Conservation (phyloP, 371 early-diverging fungal species). For the Lichtheimia hyalospora region DNA sequence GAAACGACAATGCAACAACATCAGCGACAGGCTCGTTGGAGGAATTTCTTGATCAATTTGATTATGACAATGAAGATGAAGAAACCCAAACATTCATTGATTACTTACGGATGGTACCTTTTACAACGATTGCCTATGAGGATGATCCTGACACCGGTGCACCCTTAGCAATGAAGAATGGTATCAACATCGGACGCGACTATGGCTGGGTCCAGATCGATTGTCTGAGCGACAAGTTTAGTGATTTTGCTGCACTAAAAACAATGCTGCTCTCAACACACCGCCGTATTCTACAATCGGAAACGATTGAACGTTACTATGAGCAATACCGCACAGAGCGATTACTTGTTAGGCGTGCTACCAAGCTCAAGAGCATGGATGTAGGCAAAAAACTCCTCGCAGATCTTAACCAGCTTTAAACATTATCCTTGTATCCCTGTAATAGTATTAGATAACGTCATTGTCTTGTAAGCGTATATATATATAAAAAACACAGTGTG, state of each 20-base stretch:
- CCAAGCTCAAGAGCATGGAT: conserved; percentile 37
- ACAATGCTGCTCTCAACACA: conserved; percentile 64
- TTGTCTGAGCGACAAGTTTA: conserved; percentile 76
- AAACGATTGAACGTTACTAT: conserved; percentile 82
- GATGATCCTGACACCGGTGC: conserved; percentile 52
- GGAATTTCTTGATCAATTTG: conserved; percentile 35
- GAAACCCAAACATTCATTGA: conserved; percentile 48
- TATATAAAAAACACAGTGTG: too few relatives aligned
- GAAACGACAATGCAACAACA: conserved; percentile 5
- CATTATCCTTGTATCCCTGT: not conserved
- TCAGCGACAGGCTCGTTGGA: conserved; percentile 16
- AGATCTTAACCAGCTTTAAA: conserved; percentile 30
- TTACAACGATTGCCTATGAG: conserved; percentile 77
- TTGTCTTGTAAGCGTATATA: too few relatives aligned
- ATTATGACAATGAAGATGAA: conserved; percentile 52
- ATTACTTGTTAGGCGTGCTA: conserved; percentile 50
- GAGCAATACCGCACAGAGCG: conserved; percentile 89
- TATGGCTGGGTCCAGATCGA: conserved; percentile 98
- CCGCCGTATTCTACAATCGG: conserved; percentile 78
- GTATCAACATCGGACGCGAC: conserved; percentile 81
- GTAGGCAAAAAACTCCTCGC: conserved; percentile 34
- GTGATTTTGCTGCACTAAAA: conserved; percentile 74
- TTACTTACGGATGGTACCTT: conserved; percentile 65
- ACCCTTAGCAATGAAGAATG: conserved; percentile 71
- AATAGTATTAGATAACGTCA: too few relatives aligned